Base-by-base conservation (phyloP, 2,329 filamentous ascomycete genomes). In the Geosmithia putterillii region DNA sequence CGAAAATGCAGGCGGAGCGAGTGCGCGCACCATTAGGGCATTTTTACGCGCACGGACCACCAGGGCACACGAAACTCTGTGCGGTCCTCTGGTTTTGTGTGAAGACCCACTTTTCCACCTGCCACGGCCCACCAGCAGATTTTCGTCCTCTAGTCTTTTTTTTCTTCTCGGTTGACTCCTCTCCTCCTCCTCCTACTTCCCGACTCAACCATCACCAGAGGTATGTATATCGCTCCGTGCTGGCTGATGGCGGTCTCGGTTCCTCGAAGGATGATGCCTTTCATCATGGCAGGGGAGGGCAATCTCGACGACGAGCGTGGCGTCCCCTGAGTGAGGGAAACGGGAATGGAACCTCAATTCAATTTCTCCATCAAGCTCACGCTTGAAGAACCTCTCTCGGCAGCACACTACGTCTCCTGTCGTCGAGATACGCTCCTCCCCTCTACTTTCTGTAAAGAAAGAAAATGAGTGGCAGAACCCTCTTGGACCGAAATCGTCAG, bases 391-490 rank as follows among this genome's bases (percentile, higher is more conserved):
- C n/a, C n/a, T n/a, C 28, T n/a, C 34, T 36, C 34, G 34, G 18
- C 34, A 12, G 15, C 38, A 28, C 38, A 42, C 42, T 41, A 42
- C 41, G 37, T 46, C 42, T 50, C 47, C 50, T 40, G 50, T 50
- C 15, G 48, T 52, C 57, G 54, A 48, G 77, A 81, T 77, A 81
- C 77, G 71, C 73, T 70, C 71, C 66, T 74, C 71, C 71, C 70
- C 72, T 68, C 67, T 71, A 70, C 69, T 70, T 32, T 32, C 28
- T 32, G n/a, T n/a, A n/a, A n/a, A n/a, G n/a, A n/a, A n/a, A n/a
- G n/a, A n/a, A n/a, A 76, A 64, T 70, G 77, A 76, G 78, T 77
- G 71, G 77, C 71, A 80, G 78, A 83, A 81, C 78, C 78, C 77
- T 79, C 69, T 66, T 68, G 66, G 64, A 62, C 59, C 53, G 53